Conservation (phyloP, 75 land plant genomes). For the Larix kaempferi region DNA sequence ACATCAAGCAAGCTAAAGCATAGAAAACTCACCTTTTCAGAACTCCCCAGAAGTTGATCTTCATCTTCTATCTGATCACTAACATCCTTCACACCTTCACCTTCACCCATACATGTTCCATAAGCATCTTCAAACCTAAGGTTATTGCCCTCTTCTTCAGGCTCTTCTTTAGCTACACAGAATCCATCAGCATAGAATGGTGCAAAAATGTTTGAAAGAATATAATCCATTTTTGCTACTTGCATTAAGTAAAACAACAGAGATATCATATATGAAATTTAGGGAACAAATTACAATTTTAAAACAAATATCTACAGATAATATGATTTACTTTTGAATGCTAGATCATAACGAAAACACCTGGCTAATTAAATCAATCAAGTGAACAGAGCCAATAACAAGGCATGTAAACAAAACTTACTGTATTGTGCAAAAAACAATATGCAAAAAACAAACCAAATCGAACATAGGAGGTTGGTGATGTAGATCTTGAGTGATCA, state of each 20-base stretch:
- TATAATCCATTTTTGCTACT: conserved; percentile 38
- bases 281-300: too few relatives aligned
- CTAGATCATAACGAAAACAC: background rate
- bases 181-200: conserved; percentile 67
- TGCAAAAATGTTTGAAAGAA: conserved; percentile 55
- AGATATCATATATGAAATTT: background rate
- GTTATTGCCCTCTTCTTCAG: conserved; percentile 22
- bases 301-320: conserved; percentile 7
- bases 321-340: too few relatives aligned
- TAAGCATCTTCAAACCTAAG: conserved; percentile 34
- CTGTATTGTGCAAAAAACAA: too few relatives aligned
- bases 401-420: conserved; percentile 9
- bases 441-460: too few relatives aligned
- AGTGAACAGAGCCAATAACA: background rate
- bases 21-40: background rate
- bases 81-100: conserved; percentile 86
- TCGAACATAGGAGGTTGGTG: too few relatives aligned
- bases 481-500: too few relatives aligned
- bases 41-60: conserved; percentile 78
- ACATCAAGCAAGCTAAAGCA: background rate
- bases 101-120: conserved; percentile 99
- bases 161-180: conserved; percentile 53
- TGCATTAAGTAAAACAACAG: conserved; percentile 21
- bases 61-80: conserved; percentile 95
- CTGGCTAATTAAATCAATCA: background rate